Evolutionary conservation across 2,329 filamentous ascomycete genomes (phyloP).

Genomic region (Cordyceps fumosorosea): DNA sequence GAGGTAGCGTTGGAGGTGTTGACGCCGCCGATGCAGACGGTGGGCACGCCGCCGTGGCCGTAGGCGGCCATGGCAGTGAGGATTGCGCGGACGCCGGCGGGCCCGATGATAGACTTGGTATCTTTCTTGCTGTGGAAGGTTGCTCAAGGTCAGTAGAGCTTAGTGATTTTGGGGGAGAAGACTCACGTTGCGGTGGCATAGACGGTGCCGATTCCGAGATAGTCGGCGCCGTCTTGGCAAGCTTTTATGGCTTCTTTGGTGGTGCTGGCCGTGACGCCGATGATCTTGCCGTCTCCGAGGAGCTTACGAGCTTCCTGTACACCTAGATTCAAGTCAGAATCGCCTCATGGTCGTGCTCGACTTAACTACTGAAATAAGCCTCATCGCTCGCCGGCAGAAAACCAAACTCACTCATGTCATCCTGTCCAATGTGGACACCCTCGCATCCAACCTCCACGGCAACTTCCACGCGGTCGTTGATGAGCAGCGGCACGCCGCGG

Average conservation of each 20-base stretch:
- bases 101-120: constrained; percentile 60
- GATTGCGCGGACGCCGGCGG: constrained; percentile 47
- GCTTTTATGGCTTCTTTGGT: constrained; percentile 66
- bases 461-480: constrained; percentile 91
- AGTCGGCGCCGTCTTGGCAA: constrained; percentile 72
- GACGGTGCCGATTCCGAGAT: constrained; percentile 85
- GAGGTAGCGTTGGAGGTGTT: constrained; percentile 68
- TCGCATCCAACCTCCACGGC: constrained; percentile 80
- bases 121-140: constrained; percentile 62
- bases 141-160: not conserved
- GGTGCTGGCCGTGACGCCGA: constrained; percentile 80
- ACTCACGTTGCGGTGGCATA: constrained; percentile 74
- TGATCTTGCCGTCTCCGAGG: constrained; percentile 70
- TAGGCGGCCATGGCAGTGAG: constrained; percentile 48
- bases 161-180: not conserved
- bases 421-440: constrained; percentile 90
- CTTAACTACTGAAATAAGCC: not conserved
- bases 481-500: constrained; percentile 70
- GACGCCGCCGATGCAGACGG: constrained; percentile 86
- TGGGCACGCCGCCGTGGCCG: constrained; percentile 41
- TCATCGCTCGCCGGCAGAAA: not conserved
- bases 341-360: no score
- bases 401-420: constrained; percentile 66
- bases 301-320: constrained; percentile 55
- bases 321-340: constrained; percentile 14